Conservation (phyloP, 2,329 filamentous ascomycete species). For the Aspergillus uvarum region DNA sequence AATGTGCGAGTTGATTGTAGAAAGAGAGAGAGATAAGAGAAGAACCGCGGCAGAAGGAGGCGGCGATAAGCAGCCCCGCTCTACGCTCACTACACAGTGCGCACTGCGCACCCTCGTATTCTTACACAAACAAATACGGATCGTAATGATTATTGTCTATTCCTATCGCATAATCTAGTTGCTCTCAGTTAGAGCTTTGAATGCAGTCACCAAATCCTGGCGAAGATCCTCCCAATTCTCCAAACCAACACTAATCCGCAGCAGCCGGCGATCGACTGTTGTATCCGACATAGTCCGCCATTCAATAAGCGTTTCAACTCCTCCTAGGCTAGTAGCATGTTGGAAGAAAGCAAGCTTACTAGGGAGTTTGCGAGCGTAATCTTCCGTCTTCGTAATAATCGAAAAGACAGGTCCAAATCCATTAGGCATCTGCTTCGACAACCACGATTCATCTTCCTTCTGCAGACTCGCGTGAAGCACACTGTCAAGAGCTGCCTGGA, state of each 20-base stretch:
- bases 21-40: too few relatives aligned
- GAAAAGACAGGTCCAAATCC: slow-evolving; percentile 89
- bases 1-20: too few relatives aligned
- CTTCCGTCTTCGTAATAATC: slow-evolving; percentile 62
- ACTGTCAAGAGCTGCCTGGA: slow-evolving; percentile 57
- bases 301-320: slow-evolving; percentile 94
- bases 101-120: too few relatives aligned
- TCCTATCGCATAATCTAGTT: slow-evolving; percentile 1
- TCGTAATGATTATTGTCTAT: not conserved
- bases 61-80: too few relatives aligned
- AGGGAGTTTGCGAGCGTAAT: slow-evolving; percentile 67
- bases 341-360: slow-evolving; percentile 81
- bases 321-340: slow-evolving; percentile 90
- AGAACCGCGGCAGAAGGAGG: too few relatives aligned
- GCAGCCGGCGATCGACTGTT: slow-evolving; percentile 66
- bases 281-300: slow-evolving; percentile 89
- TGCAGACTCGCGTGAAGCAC: slow-evolving; percentile 82
- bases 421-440: slow-evolving; percentile 82
- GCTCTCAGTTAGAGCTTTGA: slow-evolving; percentile 53
- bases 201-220: slow-evolving; percentile 68
- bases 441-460: slow-evolving; percentile 66
- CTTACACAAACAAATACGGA: not conserved
- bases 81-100: too few relatives aligned
- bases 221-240: slow-evolving; percentile 84
- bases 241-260: slow-evolving; percentile 82